Percentiles rank a stretch among this genome's conserved stretches.
Conservation (phyloP, 1,284 basidiomycete genomes). For the Papiliotrema laurentii region DNA sequence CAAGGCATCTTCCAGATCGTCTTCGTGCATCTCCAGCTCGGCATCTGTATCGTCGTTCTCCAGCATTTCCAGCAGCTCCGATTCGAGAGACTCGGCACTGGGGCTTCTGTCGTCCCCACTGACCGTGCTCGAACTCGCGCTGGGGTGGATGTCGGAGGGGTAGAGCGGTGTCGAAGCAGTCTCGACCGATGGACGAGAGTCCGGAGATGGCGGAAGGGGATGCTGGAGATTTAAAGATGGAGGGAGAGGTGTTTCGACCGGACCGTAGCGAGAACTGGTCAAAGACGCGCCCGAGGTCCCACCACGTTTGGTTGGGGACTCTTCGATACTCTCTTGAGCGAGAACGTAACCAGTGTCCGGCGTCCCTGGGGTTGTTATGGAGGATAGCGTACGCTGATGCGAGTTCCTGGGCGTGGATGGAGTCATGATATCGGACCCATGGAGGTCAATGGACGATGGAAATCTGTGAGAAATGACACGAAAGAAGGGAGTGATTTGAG, state of each 20-base stretch:
- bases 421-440: background rate
- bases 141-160: background rate
- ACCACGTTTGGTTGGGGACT: background rate
- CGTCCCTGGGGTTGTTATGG: background rate
- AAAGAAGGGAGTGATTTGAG: no score
- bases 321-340: background rate
- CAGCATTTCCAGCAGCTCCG: constrained; percentile 19
- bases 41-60: constrained; percentile 20
- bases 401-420: constrained; percentile 1
- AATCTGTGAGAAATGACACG: background rate
- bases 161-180: background rate
- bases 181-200: background rate
- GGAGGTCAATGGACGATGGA: background rate
- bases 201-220: background rate
- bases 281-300: background rate
- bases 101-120: background rate
- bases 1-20: constrained; percentile 15
- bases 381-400: background rate
- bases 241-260: no score
- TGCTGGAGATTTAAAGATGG: no score
- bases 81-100: background rate
- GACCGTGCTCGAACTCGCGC: background rate
- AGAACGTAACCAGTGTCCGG: constrained; percentile 1
- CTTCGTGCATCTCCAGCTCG: constrained; percentile 14
- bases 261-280: background rate